Evolutionary conservation across 1,284 basidiomycete genomes (phyloP).

Genomic region (Thecaphora thlaspeos): DNA sequence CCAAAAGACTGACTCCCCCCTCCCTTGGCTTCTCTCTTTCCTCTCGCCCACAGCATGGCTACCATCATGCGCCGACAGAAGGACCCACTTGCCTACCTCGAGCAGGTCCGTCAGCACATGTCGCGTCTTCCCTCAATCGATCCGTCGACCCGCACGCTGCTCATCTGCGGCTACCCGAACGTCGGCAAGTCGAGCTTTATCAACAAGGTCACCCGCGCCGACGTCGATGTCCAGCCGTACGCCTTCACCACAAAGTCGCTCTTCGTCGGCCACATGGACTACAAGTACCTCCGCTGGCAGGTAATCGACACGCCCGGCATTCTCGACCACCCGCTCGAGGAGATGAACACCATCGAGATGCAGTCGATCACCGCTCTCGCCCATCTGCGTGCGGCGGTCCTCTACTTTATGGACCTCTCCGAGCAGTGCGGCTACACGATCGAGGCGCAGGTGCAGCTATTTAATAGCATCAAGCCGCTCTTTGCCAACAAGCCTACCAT

Average conservation of each 20-base stretch:
- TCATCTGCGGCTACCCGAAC: slow-evolving; percentile 57
- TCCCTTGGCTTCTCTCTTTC: neutral
- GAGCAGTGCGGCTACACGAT: slow-evolving; percentile 58
- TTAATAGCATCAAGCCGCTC: slow-evolving; percentile 57
- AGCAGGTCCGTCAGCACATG: slow-evolving; percentile 58
- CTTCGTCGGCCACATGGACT: slow-evolving; percentile 58
- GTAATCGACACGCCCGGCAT: slow-evolving; percentile 58
- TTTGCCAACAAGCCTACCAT: slow-evolving; percentile 57
- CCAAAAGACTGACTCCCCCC: too few species aligned
- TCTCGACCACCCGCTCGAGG: slow-evolving; percentile 56
- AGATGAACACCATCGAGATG: slow-evolving; percentile 59
- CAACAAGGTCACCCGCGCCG: slow-evolving; percentile 57
- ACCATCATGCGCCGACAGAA: slow-evolving; percentile 58
- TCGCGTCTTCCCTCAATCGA: slow-evolving; percentile 57
- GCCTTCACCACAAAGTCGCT: slow-evolving; percentile 58
- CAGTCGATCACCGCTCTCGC: slow-evolving; percentile 57
- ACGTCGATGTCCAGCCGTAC: slow-evolving; percentile 57
- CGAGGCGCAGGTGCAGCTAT: slow-evolving; percentile 57
- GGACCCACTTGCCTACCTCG: slow-evolving; percentile 56
- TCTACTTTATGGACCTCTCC: slow-evolving; percentile 58
- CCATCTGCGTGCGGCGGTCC: slow-evolving; percentile 53
- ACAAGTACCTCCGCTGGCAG: slow-evolving; percentile 58
- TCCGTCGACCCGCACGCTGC: slow-evolving; percentile 51
- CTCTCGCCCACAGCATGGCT: slow-evolving; percentile 35
- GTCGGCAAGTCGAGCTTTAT: slow-evolving; percentile 58